Conservation (phyloP, 2,329 filamentous ascomycete species). For the Arthrobotrys sinensis region DNA sequence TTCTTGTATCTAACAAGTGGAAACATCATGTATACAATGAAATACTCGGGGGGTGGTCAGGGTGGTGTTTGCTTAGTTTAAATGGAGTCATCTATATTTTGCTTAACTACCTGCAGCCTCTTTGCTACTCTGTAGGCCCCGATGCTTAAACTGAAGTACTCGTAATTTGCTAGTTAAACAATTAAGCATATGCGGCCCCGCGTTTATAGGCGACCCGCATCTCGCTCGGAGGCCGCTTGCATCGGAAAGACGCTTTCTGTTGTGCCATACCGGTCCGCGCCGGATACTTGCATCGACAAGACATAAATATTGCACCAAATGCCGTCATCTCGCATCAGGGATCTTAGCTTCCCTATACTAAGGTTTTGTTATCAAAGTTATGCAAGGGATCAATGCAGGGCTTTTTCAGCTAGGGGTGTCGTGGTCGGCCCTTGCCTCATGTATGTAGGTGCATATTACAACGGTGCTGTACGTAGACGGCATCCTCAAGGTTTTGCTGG, state of each 20-base stretch:
- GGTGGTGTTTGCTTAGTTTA: conserved; percentile 10
- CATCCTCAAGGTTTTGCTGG: not conserved
- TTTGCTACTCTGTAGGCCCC: not conserved
- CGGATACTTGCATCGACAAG: conserved; percentile 33
- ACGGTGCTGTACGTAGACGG: not conserved
- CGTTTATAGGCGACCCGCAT: conserved; percentile 33
- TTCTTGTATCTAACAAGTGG: conserved; percentile 1
- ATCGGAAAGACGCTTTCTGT: not conserved
- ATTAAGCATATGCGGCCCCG: no score
- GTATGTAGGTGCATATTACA: conserved; percentile 12
- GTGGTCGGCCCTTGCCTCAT: conserved; percentile 12
- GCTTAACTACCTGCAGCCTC: not conserved
- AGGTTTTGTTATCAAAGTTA: not conserved
- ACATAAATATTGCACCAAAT: conserved; percentile 8
- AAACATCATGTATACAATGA: conserved; percentile 43
- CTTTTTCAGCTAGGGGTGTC: conserved; percentile 2
- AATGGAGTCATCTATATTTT: conserved; percentile 10
- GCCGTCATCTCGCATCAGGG: conserved; percentile 30
- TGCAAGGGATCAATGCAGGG: conserved; percentile 21
- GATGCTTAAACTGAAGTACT: no score
- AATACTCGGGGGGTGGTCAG: not conserved
- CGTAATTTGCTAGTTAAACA: no score
- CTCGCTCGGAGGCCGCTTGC: conserved; percentile 22
- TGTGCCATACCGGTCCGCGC: conserved; percentile 3
- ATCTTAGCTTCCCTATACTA: not conserved